Evolutionary conservation across 208 protist species (phyloP).

Genomic region (Crithidia fasciculata): DNA sequence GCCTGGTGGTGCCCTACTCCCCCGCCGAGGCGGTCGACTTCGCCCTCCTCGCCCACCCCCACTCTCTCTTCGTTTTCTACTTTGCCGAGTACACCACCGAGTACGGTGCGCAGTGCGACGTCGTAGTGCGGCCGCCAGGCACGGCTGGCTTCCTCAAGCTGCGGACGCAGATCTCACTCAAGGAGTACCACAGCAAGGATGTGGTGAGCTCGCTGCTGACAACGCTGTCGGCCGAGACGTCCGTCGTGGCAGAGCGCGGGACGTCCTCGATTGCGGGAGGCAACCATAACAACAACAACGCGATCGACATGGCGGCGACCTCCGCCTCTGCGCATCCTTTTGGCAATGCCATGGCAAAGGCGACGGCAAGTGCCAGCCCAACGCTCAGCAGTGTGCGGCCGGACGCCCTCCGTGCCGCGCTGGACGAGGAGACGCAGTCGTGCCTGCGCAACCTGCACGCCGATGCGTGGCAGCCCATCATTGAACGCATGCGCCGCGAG

Average conservation of each 20-base stretch:
- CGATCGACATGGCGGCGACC: too few relatives aligned
- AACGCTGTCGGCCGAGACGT: constrained; percentile 17
- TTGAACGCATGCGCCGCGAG: constrained; percentile 44
- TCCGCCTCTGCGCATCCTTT: constrained; percentile 19
- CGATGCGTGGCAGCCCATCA: constrained; percentile 80
- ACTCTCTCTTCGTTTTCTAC: constrained; percentile 89
- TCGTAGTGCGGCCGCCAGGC: constrained; percentile 74
- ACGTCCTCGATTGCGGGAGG: background rate
- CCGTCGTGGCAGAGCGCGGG: constrained; percentile 3
- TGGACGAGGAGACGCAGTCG: constrained; percentile 41
- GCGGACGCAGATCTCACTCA: constrained; percentile 62
- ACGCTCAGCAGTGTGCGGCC: constrained; percentile 13
- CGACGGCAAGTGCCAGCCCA: constrained; percentile 1
- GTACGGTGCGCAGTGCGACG: constrained; percentile 63
- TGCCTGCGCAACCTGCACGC: constrained; percentile 73
- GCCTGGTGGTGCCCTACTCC: constrained; percentile 59
- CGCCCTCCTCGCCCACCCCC: constrained; percentile 68
- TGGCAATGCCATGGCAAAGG: constrained; percentile 21
- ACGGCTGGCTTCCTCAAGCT: constrained; percentile 59
- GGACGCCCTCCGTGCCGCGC: constrained; percentile 19
- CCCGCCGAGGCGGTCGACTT: constrained; percentile 85
- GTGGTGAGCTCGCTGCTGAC: constrained; percentile 21
- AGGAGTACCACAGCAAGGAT: constrained; percentile 58
- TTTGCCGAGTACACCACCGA: constrained; percentile 85
- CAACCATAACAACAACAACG: background rate